phyloP scores from a whole-genome alignment of 352 stramenopile species.

The Globisporangium apiculatum region DNA sequence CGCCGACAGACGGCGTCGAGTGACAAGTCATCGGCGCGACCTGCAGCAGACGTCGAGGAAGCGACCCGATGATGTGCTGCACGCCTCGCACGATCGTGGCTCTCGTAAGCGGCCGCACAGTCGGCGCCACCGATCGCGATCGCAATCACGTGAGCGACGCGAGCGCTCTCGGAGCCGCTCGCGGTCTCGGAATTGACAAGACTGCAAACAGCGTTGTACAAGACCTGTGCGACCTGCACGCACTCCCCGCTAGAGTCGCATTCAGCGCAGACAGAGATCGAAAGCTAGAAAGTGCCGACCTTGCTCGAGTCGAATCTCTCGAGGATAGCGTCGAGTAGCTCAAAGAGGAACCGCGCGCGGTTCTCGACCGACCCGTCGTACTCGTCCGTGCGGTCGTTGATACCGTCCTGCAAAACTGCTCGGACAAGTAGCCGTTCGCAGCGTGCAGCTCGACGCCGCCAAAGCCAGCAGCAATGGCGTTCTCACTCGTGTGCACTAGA shows the following conservation, averaged over 20 bases:
- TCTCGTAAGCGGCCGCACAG: neutral
- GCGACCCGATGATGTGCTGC: neutral
- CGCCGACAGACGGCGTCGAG: too few relatives aligned
- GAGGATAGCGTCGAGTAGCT: constrained; percentile 33
- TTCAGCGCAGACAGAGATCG: too few relatives aligned
- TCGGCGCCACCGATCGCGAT: neutral
- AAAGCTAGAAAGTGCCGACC: neutral
- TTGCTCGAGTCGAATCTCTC: neutral
- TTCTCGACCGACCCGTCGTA: constrained; percentile 69
- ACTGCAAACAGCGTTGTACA: too few relatives aligned
- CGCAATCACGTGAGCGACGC: neutral
- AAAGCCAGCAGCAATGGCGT: constrained; percentile 47
- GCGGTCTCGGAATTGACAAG: neutral
- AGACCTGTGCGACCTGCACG: too few relatives aligned
- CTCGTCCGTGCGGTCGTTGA: constrained; percentile 59
- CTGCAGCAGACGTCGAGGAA: neutral
- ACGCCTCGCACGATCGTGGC: neutral
- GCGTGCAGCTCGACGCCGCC: constrained; percentile 83
- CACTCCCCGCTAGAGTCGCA: too few relatives aligned
- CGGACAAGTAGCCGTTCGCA: constrained; percentile 85
- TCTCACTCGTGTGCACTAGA: neutral
- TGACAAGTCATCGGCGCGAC: neutral
- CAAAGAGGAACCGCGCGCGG: constrained; percentile 41
- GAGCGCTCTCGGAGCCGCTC: neutral
- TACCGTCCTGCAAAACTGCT: constrained; percentile 56